A percentile compares a stretch with the other conserved stretches of the same genome.
Evolutionary conservation across 306 rosid genomes (phyloP).

Genomic region (Hippophae tibetana): DNA sequence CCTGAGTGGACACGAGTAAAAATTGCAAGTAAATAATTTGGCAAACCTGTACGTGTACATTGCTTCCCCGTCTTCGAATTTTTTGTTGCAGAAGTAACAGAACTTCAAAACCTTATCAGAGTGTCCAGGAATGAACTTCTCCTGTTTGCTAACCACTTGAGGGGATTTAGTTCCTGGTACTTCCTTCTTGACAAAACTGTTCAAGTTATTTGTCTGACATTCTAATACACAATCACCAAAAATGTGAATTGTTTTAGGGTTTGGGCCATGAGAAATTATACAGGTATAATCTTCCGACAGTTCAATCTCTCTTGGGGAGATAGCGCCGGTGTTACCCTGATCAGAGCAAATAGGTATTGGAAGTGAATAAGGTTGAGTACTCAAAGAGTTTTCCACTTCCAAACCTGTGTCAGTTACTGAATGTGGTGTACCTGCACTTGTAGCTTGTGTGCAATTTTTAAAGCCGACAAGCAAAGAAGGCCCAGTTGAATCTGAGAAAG

Average conservation of each 20-base stretch:
- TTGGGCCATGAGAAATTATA: conserved; percentile 89
- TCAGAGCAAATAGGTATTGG: conserved; percentile 48
- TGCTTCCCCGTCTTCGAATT: conserved; percentile 42
- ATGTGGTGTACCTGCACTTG: conserved; percentile 23
- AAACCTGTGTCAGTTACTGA: conserved; percentile 16
- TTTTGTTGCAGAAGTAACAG: conserved; percentile 47
- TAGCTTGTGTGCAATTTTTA: conserved; percentile 20
- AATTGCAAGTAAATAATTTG: not conserved
- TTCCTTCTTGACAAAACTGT: conserved; percentile 38
- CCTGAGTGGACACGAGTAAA: conserved; percentile 1
- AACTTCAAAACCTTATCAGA: conserved; percentile 24
- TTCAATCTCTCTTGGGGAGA: conserved; percentile 60
- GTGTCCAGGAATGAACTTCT: conserved; percentile 19
- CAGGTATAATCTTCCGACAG: conserved; percentile 93
- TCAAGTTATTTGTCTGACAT: conserved; percentile 45
- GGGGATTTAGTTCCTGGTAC: conserved; percentile 30
- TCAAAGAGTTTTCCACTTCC: conserved; percentile 26
- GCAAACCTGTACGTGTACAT: conserved; percentile 45
- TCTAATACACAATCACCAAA: conserved; percentile 88
- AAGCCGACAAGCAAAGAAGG: conserved; percentile 21
- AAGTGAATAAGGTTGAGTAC: conserved; percentile 44
- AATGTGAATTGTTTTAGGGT: conserved; percentile 68
- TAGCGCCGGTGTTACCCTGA: conserved; percentile 37
- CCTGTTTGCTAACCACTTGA: conserved; percentile 18
- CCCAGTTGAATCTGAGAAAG: not conserved